phyloP scores from a whole-genome alignment of 1,284 basidiomycete species.

The Tilletiopsis washingtonensis region DNA sequence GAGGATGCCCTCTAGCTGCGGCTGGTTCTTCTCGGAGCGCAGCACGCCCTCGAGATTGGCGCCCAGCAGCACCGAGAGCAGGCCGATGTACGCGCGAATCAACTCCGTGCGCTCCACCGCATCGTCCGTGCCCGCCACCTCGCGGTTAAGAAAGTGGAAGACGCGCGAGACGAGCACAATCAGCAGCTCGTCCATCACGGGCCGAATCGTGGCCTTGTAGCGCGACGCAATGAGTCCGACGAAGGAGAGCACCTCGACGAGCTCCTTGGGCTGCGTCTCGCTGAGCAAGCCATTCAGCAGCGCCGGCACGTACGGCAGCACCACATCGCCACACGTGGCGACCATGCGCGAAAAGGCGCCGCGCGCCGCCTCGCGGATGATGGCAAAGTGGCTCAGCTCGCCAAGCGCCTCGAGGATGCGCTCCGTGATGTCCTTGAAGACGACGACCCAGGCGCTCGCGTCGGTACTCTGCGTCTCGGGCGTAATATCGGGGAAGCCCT shows the following conservation, averaged over 20 bases:
- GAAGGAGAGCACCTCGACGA: conserved; percentile 93
- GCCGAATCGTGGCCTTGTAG: conserved; percentile 75
- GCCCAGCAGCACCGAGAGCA: conserved; percentile 74
- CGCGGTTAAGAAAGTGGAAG: conserved; percentile 68
- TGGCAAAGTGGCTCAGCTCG: conserved; percentile 70
- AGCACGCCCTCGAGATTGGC: conserved; percentile 76
- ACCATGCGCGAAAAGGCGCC: conserved; percentile 79
- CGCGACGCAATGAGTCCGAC: conserved; percentile 83
- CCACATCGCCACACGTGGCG: conserved; percentile 73
- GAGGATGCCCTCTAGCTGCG: conserved; percentile 69
- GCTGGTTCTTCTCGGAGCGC: conserved; percentile 75
- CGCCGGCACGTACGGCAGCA: conserved; percentile 65
- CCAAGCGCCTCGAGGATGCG: conserved; percentile 77
- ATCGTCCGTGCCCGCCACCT: conserved; percentile 85
- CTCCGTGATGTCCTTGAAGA: conserved; percentile 81
- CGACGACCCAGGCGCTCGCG: conserved; percentile 27
- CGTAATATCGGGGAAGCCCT: conserved; percentile 71
- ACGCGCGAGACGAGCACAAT: conserved; percentile 79
- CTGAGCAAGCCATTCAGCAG: conserved; percentile 81
- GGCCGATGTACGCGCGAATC: conserved; percentile 77
- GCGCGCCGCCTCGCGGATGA: conserved; percentile 84
- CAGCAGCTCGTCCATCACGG: conserved; percentile 83
- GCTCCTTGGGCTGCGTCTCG: conserved; percentile 83
- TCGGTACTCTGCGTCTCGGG: conserved; percentile 51
- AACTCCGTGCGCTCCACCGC: conserved; percentile 72